Evolutionary conservation across 129 eudicot species (phyloP).

Genomic region (Pittosporum tobira): DNA sequence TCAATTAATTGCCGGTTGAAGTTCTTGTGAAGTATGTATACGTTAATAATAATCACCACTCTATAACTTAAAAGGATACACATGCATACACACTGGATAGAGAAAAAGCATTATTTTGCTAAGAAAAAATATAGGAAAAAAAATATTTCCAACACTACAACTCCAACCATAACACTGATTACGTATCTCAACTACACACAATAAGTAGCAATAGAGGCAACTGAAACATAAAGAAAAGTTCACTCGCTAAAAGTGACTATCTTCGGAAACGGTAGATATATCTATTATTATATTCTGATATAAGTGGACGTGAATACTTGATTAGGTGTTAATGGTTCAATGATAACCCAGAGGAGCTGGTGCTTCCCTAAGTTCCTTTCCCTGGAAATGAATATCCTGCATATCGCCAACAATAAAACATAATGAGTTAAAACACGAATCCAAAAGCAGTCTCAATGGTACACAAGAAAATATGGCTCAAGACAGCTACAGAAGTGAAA

Average conservation of each 20-base stretch:
- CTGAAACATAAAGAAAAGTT: neutral
- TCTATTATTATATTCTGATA: neutral
- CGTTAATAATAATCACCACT: no score
- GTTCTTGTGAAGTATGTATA: no score
- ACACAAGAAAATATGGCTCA: no score
- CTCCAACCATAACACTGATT: neutral
- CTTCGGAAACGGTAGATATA: neutral
- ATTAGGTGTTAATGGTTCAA: conserved; percentile 12
- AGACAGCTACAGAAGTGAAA: neutral
- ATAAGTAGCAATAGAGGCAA: neutral
- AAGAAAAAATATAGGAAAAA: no score
- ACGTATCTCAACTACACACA: neutral
- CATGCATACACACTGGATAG: no score
- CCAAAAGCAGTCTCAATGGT: neutral
- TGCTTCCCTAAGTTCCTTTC: conserved; percentile 78
- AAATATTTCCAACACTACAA: neutral
- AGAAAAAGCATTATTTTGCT: no score
- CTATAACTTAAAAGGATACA: no score
- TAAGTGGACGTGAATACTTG: neutral
- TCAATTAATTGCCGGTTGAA: no score
- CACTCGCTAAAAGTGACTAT: neutral
- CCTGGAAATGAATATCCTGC: conserved; percentile 94
- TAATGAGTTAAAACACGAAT: neutral
- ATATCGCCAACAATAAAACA: conserved; percentile 5
- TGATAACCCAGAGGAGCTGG: conserved; percentile 90